A percentile compares a stretch with the other conserved stretches of the same genome.
phyloP scores from a whole-genome alignment of 257 asterid genomes.

The Solanum pennellii region DNA sequence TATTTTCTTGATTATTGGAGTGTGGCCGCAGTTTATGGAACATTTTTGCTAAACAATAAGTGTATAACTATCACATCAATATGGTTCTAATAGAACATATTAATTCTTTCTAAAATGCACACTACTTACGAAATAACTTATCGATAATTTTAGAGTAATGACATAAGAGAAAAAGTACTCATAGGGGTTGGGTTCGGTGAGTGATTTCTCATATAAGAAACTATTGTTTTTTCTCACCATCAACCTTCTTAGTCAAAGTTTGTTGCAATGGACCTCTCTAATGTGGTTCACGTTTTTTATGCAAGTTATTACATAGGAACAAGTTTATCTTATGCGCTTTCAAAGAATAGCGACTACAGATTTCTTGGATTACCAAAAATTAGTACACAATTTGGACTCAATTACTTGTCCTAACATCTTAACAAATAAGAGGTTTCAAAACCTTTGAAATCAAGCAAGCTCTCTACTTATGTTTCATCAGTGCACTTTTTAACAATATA shows the following conservation, averaged over 20 bases:
- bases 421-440: neutral
- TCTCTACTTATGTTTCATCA: neutral
- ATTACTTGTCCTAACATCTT: neutral
- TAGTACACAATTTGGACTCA: neutral
- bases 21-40: neutral
- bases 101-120: neutral
- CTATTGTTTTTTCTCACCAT: too few species aligned
- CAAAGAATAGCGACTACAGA: too few species aligned
- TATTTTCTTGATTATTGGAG: neutral
- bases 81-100: too few species aligned
- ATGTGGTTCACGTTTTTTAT: too few species aligned
- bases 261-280: too few species aligned
- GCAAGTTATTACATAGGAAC: accelerated
- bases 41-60: neutral
- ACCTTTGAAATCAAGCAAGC: neutral
- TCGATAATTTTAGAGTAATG: neutral
- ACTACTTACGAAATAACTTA: neutral
- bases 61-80: neutral
- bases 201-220: too few species aligned
- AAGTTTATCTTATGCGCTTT: accelerated
- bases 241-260: too few species aligned
- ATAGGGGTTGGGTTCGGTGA: too few species aligned
- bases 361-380: neutral
- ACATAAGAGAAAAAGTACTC: neutral
- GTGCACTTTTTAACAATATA: neutral